These are phyloP conservation scores for Calonectria pseudoturangicola DNA, from an alignment of 2,329 filamentous ascomycete species.

Conservation along the genomic window DNA sequence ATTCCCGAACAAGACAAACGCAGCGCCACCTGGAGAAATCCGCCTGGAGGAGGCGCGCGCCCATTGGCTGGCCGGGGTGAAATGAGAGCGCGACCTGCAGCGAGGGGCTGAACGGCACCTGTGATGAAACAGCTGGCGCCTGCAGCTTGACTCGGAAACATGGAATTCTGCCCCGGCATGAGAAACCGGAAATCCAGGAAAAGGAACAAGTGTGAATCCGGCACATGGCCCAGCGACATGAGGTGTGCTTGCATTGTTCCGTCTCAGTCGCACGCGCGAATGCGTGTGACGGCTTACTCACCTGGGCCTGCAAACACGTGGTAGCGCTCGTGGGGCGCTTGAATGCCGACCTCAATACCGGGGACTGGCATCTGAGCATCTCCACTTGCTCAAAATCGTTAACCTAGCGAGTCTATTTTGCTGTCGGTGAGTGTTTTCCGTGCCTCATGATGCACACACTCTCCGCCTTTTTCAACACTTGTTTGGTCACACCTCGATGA, in stretches of 20 bases:
- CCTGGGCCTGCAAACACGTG: background rate
- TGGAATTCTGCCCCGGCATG: background rate
- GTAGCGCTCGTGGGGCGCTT: background rate
- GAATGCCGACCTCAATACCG: constrained; percentile 21
- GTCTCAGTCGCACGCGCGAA: background rate
- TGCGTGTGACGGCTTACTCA: background rate
- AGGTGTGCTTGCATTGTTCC: background rate
- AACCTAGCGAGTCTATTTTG: constrained; percentile 11
- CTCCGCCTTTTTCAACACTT: constrained; percentile 1
- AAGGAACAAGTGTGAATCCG: background rate
- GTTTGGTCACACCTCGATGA: constrained; percentile 8
- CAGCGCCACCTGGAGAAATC: constrained; percentile 44
- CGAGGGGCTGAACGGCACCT: constrained; percentile 8
- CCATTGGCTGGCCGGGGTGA: constrained; percentile 46
- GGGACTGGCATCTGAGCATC: constrained; percentile 1
- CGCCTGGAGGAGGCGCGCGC: constrained; percentile 31
- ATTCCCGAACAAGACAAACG: constrained; percentile 45
- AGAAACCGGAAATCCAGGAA: background rate
- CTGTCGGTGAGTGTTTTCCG: constrained; percentile 17
- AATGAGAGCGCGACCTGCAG: constrained; percentile 43
- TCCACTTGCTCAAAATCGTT: constrained; percentile 12
- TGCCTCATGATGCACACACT: background rate
- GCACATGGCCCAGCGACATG: background rate
- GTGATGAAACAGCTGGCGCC: constrained; percentile 35
- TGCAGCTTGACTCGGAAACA: constrained; percentile 21